These are phyloP conservation scores for Aspergillus pseudonomiae DNA, from an alignment of 2,329 filamentous ascomycete species.

Conservation along the genomic window DNA sequence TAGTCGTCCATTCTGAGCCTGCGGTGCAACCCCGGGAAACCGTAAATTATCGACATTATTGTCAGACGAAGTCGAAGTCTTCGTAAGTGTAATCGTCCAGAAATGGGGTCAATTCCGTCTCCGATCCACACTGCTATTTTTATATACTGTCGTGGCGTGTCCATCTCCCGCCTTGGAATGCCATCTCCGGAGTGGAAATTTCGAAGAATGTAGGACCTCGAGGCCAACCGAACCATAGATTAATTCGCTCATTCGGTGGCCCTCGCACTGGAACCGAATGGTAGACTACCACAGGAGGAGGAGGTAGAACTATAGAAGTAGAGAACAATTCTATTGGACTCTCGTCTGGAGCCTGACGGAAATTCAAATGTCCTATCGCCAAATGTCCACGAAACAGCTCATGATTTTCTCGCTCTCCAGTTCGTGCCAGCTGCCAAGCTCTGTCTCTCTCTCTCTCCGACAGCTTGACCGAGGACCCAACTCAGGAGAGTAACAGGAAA, in stretches of 20 bases:
- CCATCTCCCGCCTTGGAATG: constrained; percentile 2
- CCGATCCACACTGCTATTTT: constrained; percentile 5
- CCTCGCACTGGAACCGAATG: not conserved
- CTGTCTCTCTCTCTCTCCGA: not conserved
- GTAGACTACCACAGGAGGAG: not conserved
- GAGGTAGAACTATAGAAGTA: not conserved
- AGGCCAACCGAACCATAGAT: not conserved
- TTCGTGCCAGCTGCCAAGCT: not conserved
- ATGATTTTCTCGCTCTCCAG: not conserved
- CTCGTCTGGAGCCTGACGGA: not conserved
- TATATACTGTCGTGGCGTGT: constrained; percentile 5
- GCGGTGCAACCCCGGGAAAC: not conserved
- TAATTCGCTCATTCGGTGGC: not conserved
- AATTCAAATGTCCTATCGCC: constrained; percentile 1
- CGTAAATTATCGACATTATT: not conserved
- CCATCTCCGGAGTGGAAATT: constrained; percentile 1
- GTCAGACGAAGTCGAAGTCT: not conserved
- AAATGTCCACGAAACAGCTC: not conserved
- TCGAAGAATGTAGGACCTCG: constrained; percentile 2
- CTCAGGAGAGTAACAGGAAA: not conserved
- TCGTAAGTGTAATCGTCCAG: not conserved
- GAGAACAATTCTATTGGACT: constrained; percentile 3
- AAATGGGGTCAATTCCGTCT: not conserved
- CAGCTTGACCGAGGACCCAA: not conserved
- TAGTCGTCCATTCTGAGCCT: not conserved